Evolutionary conservation across 169 alveolate genomes (phyloP).

Genomic region (Plasmodium chabaudi): DNA sequence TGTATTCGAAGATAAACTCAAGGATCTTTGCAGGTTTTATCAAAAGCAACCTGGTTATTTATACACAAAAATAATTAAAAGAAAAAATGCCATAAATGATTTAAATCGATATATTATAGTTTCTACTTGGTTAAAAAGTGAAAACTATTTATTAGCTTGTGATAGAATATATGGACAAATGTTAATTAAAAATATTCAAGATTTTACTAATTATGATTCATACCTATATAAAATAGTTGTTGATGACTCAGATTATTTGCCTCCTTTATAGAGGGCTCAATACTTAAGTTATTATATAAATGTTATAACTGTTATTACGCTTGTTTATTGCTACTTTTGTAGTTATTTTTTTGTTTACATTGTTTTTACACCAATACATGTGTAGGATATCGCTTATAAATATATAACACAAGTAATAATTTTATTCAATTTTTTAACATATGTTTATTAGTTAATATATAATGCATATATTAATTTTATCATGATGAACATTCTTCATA

Average conservation of each 20-base stretch:
- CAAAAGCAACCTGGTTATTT: constrained; percentile 84
- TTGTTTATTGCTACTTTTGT: not conserved
- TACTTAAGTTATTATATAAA: not conserved
- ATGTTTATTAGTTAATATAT: not conserved
- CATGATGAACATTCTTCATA: not conserved
- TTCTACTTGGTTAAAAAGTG: constrained; percentile 83
- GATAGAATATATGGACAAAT: constrained; percentile 68
- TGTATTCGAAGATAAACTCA: constrained; percentile 81
- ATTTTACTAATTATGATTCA: constrained; percentile 76
- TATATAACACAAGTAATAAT: not conserved
- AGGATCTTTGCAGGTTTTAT: constrained; percentile 81
- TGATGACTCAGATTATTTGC: constrained; percentile 81
- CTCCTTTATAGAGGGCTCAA: constrained; percentile 20
- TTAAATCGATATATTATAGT: constrained; percentile 78
- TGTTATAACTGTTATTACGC: not conserved
- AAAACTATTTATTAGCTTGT: constrained; percentile 65
- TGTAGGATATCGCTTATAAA: no score
- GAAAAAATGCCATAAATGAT: constrained; percentile 28
- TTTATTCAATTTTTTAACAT: not conserved
- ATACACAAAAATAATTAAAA: constrained; percentile 43
- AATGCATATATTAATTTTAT: not conserved
- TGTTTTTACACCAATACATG: not conserved
- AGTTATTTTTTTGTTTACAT: not conserved
- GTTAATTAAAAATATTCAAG: constrained; percentile 62
- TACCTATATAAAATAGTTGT: constrained; percentile 83